Base-by-base conservation (phyloP, 2,329 filamentous ascomycete species). In the Colletotrichum sp. region DNA sequence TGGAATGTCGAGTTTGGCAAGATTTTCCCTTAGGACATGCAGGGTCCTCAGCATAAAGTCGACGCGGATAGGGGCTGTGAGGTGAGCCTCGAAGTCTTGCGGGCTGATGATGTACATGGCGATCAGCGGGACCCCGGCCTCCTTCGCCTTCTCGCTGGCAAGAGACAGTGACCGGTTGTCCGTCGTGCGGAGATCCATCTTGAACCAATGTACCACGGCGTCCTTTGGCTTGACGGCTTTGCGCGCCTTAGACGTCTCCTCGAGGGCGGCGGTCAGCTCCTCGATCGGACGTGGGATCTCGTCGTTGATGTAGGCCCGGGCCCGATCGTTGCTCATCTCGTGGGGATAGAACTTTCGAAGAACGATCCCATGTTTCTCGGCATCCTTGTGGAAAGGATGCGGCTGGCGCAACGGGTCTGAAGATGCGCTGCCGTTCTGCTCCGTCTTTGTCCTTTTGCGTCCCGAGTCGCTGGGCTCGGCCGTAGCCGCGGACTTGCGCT, bases 201-300 rank as follows among this genome's bases (percentile, higher is more conserved):
- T 97, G 87, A 96, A 98, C 96, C 96, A 98, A 84, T 98, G 95
- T 0, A 98, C 91, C 0, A 98, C 93, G 0, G 93, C 91, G 30
- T 91, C 86, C 34, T 90, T 90, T 1, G 89, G 85, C 2, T 85
- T 77, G 15, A 94, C 88, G 2, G 85, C 83, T 32, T 88, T 86
- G 10, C 94, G 89, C 43, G 84, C 82, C 0, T 84, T 79, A 4
- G 87, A 84, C 0, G 95, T 97, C 3, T 92, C 90, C 28, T 88
- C 82, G 7, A 96, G 87, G 0, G 93, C 92, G 1, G 86, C 82
- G 8, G 91, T 82, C 3, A 98, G 88, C 0, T 90, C 83, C 79
- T 96, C 92, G 25, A 97, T 94, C 0, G 96, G 96, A 0, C 94
- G 91, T 6, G 93, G 89, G 6, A 97, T 86, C 64, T 91, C 88